phyloP scores from a whole-genome alignment of 78 protist genomes.

The Salpingoeca rosetta region DNA sequence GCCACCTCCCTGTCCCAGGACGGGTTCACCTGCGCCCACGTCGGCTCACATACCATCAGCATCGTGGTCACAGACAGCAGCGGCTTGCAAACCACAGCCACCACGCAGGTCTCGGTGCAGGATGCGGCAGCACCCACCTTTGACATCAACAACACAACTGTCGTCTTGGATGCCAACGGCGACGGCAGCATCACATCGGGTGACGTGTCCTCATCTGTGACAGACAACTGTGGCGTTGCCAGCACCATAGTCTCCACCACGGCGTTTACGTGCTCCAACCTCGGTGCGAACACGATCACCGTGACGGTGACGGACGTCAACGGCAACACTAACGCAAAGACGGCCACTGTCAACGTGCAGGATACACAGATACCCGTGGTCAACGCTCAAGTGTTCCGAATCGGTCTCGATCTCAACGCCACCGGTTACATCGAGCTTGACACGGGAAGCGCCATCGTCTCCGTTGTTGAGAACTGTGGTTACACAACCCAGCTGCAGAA shows the following conservation, averaged over 20 bases:
- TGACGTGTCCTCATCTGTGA: background rate
- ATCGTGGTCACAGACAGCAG: background rate
- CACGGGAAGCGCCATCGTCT: background rate
- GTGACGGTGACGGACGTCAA: background rate
- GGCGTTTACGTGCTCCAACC: background rate
- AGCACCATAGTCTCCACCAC: background rate
- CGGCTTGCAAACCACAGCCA: background rate
- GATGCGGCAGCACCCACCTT: background rate
- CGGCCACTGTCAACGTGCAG: background rate
- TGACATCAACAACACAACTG: background rate
- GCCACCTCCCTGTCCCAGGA: background rate
- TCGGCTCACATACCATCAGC: background rate
- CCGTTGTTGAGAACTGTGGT: background rate
- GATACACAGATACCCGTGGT: no score
- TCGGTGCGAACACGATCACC: background rate
- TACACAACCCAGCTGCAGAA: background rate
- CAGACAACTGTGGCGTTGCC: background rate
- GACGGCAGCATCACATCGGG: background rate
- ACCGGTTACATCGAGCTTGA: background rate
- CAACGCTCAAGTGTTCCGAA: no score
- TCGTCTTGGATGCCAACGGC: background rate
- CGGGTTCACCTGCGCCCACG: background rate
- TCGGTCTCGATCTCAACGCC: background rate
- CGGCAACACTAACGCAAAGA: background rate
- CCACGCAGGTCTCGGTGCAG: background rate